Base-by-base conservation (phyloP, 2,329 filamentous ascomycete genomes). In the Tolypocladium inflatum region DNA sequence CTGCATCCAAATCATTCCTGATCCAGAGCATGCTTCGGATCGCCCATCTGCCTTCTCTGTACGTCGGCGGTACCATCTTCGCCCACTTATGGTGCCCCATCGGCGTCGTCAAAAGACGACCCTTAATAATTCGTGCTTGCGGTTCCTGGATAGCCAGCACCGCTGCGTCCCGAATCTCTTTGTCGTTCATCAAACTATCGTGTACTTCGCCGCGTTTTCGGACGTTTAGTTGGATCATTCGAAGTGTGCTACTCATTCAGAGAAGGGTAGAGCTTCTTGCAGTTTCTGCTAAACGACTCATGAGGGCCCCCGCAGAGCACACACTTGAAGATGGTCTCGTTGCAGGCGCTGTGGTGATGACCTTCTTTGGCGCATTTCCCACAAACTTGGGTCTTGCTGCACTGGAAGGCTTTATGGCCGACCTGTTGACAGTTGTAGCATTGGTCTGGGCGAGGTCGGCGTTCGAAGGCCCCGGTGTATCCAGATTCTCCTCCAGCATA, bases 391-490 rank as follows among this genome's bases (percentile, higher is more conserved):
- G 58, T 50, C 11, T 68, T 69, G 42, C 60, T 64, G 55, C 61
- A 71, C 43, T 68, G 55, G 57, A 63, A 66, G 15, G 63, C 64
- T 56, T 68, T 70, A 48, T 68, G 59, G n/a, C 62, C 58, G 41
- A 68, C 63, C 56, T 67, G 57, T 60, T 70, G 60, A 56, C 63
- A 71, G 43, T 69, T 70, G 53, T 68, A 71, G 56, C 60, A 71
- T 63, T 70, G 60, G 37, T 62, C 58, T 39, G 63, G 65, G 57
- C 61, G 59, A 42, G 55, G 59, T 54, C 63, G 62, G 23, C 57
- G 62, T 57, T 67, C 59, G 45, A 66, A 67, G 13, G 55, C 17
- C 19, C 54, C 54, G 9, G 61, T 62, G 35, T 54, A 53, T 6
- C 61, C 64, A 19, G 63, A 66, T 55, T 64, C 58, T 35, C 63